These are phyloP conservation scores for Monosporascus ibericus DNA, from an alignment of 2,329 filamentous ascomycete species.

Conservation along the genomic window DNA sequence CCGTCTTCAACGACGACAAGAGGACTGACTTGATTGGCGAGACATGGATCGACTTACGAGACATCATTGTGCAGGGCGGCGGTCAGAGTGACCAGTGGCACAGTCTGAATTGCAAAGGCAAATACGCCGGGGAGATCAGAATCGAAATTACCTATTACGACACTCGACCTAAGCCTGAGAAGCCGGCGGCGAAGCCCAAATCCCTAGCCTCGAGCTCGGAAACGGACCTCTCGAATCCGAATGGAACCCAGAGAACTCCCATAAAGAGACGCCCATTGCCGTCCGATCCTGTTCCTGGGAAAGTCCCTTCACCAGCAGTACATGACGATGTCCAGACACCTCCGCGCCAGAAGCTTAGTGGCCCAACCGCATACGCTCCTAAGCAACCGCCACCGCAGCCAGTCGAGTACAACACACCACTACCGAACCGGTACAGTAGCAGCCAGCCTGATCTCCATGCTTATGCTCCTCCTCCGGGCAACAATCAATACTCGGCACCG, in stretches of 20 bases:
- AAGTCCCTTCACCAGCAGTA: conserved; percentile 34
- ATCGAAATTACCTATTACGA: conserved; percentile 98
- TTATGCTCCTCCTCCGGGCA: conserved; percentile 21
- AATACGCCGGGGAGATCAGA: conserved; percentile 91
- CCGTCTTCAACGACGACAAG: conserved; percentile 97
- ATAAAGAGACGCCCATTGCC: conserved; percentile 83
- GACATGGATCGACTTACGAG: conserved; percentile 77
- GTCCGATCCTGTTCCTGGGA: conserved; percentile 63
- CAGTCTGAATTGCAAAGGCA: conserved; percentile 76
- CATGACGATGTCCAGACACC: conserved; percentile 41
- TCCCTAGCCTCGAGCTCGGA: conserved; percentile 29
- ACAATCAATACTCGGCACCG: conserved; percentile 26
- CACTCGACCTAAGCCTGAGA: conserved; percentile 73
- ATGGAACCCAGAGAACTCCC: conserved; percentile 38
- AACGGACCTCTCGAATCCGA: conserved; percentile 16
- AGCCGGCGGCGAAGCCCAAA: conserved; percentile 52
- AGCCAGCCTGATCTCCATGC: conserved; percentile 32
- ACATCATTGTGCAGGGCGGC: conserved; percentile 76
- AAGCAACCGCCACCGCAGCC: conserved; percentile 48
- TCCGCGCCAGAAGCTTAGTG: conserved; percentile 39
- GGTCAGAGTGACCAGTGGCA: conserved; percentile 96
- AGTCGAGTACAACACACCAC: conserved; percentile 43
- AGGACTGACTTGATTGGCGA: conserved; percentile 96
- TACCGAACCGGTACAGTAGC: conserved; percentile 23
- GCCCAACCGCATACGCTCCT: conserved; percentile 35